A percentile compares a stretch with the other conserved stretches of the same genome.
Evolutionary conservation across 1,284 basidiomycete species (phyloP).

Genomic region (Ustilago sp.): DNA sequence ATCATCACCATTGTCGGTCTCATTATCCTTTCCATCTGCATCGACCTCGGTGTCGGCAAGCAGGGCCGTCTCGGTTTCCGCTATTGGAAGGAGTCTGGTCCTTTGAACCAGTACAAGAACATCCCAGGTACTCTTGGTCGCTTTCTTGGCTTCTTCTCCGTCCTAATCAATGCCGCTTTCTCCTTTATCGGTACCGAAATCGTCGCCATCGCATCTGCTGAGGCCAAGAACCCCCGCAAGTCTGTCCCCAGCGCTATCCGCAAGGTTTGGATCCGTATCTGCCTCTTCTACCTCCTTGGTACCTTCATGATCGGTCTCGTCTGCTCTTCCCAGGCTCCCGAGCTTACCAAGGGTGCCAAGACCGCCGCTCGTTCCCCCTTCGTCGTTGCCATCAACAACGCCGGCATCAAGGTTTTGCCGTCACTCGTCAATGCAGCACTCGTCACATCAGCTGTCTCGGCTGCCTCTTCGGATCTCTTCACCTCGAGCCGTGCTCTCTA

Average conservation of each 20-base stretch:
- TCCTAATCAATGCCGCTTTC: slow-evolving; percentile 77
- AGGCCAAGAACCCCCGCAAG: slow-evolving; percentile 72
- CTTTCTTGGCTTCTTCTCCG: slow-evolving; percentile 69
- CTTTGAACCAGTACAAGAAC: slow-evolving; percentile 63
- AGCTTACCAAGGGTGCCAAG: slow-evolving; percentile 52
- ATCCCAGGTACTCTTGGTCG: slow-evolving; percentile 72
- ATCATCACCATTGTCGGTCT: slow-evolving; percentile 65
- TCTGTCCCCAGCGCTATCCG: slow-evolving; percentile 61
- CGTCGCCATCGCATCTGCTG: slow-evolving; percentile 83
- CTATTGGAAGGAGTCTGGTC: slow-evolving; percentile 70
- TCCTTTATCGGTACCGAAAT: slow-evolving; percentile 85
- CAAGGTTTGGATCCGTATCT: slow-evolving; percentile 62
- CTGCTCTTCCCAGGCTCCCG: slow-evolving; percentile 56
- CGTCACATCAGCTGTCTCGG: slow-evolving; percentile 84
- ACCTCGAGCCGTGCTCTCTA: slow-evolving; percentile 80
- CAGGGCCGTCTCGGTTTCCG: slow-evolving; percentile 59
- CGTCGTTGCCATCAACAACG: slow-evolving; percentile 67
- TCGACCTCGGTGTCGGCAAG: slow-evolving; percentile 61
- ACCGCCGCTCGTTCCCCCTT: slow-evolving; percentile 52
- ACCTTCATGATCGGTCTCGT: slow-evolving; percentile 68
- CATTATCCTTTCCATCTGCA: slow-evolving; percentile 63
- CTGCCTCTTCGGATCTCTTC: slow-evolving; percentile 84
- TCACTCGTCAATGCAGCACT: slow-evolving; percentile 79
- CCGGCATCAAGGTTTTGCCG: slow-evolving; percentile 70
- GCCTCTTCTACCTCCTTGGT: slow-evolving; percentile 70